Conservation (phyloP, 345 rosid genomes). For the Dimocarpus longan region DNA sequence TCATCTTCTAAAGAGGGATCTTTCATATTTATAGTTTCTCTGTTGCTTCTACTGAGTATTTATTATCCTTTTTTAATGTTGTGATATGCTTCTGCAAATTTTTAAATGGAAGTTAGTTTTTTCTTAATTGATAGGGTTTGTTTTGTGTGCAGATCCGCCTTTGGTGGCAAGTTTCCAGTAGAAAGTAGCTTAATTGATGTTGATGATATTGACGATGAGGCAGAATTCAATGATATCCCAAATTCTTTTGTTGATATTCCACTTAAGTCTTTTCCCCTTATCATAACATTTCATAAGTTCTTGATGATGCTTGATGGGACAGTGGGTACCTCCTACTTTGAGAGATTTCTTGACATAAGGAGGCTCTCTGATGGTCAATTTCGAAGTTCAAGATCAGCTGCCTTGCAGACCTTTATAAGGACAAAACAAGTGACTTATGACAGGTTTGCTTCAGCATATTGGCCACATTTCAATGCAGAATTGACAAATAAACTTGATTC, state of each 20-base stretch:
- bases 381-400: slow-evolving; percentile 28
- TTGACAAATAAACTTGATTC: slow-evolving; percentile 45
- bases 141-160: slow-evolving; percentile 35
- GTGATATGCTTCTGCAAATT: not conserved
- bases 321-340: slow-evolving; percentile 48
- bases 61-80: not conserved
- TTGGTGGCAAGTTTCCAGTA: slow-evolving; percentile 27
- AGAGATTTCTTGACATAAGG: slow-evolving; percentile 40
- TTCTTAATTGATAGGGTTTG: slow-evolving; percentile 11
- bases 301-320: slow-evolving; percentile 64
- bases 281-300: slow-evolving; percentile 55
- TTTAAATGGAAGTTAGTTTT: not conserved
- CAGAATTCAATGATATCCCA: slow-evolving; percentile 43
- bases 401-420: slow-evolving; percentile 36
- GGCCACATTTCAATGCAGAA: slow-evolving; percentile 53
- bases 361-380: slow-evolving; percentile 20
- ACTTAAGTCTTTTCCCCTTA: slow-evolving; percentile 41
- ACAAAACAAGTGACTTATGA: slow-evolving; percentile 49
- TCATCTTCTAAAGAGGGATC: not conserved
- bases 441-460: slow-evolving; percentile 49
- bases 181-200: slow-evolving; percentile 26
- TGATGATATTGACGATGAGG: slow-evolving; percentile 34
- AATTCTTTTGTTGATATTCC: slow-evolving; percentile 46
- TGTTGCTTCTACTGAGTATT: not conserved
- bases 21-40: not conserved